Evolutionary conservation across 2,329 filamentous ascomycete genomes (phyloP), one percentile per base, ranked within the genome.

Genomic region (Botrytis porri): DNA sequence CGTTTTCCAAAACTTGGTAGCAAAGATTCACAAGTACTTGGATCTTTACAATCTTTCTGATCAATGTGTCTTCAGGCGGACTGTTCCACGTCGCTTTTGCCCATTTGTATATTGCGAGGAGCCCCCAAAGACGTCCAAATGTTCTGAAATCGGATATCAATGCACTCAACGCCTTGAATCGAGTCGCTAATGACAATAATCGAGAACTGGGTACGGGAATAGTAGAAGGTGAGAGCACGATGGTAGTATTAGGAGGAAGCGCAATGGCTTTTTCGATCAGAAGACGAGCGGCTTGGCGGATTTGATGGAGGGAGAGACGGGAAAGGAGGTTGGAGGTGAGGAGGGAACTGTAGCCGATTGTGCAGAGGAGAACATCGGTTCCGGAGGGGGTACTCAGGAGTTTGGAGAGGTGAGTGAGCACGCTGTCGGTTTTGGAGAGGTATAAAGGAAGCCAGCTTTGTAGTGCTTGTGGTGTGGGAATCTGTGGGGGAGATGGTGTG

Each of bases 1-100:
- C 86, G 83, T 97, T 98, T 85, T 99, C 96, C 59, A 95, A 86
- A 1, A 88, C 83, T 83, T 98, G 94, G 84, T 92, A 97, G 16
- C 84, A 80, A 16, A 92, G 82, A 81, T 92, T 92, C 18, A 89
- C 86, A 18, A 86, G 76, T 32, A 97, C 88, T 81, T 96, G 92
- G 10, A 87, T 84, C 82, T 89, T 91, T 35, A 88, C 88, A 63
- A 97, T 83, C 29, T 80, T 75, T 76, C 82, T 85, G 75, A 85
- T 83, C 63, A 83, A 76, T 4, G 78, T 80, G 78, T 88, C 88
- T 9, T 81, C 77, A 3, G 81, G 82, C 0, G 77, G 79, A 75
- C 75, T 70, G 22, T 77, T 64, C 69, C 43, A 71, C 4, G 90
- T 83, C 71, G 80, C 81, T 75, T 88, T 86, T 25, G 86, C 89